Base-by-base conservation (phyloP, 2,329 filamentous ascomycete species). In the Pseudocercospora vitis region DNA sequence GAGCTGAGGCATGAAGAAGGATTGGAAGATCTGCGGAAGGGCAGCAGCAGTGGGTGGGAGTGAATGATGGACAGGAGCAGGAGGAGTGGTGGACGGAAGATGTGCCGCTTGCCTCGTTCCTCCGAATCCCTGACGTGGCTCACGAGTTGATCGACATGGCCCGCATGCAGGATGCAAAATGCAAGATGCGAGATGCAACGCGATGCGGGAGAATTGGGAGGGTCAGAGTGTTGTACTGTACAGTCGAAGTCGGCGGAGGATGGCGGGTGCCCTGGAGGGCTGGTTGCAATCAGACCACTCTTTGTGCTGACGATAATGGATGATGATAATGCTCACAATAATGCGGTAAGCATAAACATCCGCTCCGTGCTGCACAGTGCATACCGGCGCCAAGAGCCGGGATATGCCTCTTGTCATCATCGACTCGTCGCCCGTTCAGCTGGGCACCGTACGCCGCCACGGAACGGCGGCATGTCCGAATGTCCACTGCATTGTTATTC, bases 41-140 rank as follows among this genome's bases (percentile, higher is more conserved):
- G n/a, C n/a, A n/a, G n/a, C n/a, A n/a, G n/a, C n/a, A n/a, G n/a
- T n/a, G n/a, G n/a, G n/a, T n/a, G n/a, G n/a, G n/a, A n/a, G n/a
- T n/a, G n/a, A n/a, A n/a, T n/a, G n/a, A 16, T 33, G 31, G 39
- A 21, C 39, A 44, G 14, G 28, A 12, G 16, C 24, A 46, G 42
- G 28, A 46, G 42, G 42, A 46, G 23, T 46, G 23, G 42, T 21
- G 24, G 29, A 16, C 42, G 42, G 42, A 16, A 11, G 44, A 42
- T 42, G 44, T 21, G 44, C 44, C 26, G 29, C 44, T 19, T 47
- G 19, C 14, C 7, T 21, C 18, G 26, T 55, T 35, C 54, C 54
- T 14, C n/a, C 37, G 37, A 21, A 42, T 42, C 21, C 37, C 24
- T 23, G 37, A 42, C 37, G 37, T 42, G 37, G 37, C 37, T 42